Conservation (phyloP, 78 protist genomes). For the Protostelium mycophagum region DNA sequence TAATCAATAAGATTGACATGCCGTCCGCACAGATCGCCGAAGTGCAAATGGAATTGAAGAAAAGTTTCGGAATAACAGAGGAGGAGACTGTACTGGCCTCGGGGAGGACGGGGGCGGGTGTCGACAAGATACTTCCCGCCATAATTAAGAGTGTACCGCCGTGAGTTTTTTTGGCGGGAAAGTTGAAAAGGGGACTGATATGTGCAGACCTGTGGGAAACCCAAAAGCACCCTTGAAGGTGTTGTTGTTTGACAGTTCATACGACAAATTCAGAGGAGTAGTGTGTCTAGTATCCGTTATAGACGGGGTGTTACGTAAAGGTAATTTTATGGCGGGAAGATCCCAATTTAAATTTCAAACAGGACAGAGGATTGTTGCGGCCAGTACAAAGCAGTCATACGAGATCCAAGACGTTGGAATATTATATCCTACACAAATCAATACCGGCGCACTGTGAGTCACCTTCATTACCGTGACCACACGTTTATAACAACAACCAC, state of each 20-base stretch:
- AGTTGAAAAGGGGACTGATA: not conserved
- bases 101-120: slow-evolving; percentile 46
- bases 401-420: slow-evolving; percentile 78
- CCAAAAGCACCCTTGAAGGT: slow-evolving; percentile 42
- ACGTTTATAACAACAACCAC: not conserved
- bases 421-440: slow-evolving; percentile 70
- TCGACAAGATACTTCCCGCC: slow-evolving; percentile 50
- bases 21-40: slow-evolving; percentile 49
- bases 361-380: slow-evolving; percentile 19
- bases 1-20: slow-evolving; percentile 82
- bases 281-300: slow-evolving; percentile 58
- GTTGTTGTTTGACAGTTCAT: slow-evolving; percentile 84
- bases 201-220: slow-evolving; percentile 12
- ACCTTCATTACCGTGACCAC: too few species aligned
- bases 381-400: slow-evolving; percentile 21
- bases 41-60: slow-evolving; percentile 26
- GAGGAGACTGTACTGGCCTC: slow-evolving; percentile 24
- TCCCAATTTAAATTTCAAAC: not conserved
- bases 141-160: slow-evolving; percentile 72
- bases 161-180: not conserved
- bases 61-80: slow-evolving; percentile 33
- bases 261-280: slow-evolving; percentile 81
- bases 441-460: slow-evolving; percentile 39
- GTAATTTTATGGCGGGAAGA: slow-evolving; percentile 18
- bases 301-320: slow-evolving; percentile 56